Evolutionary conservation across 2,329 filamentous ascomycete genomes (phyloP).

Genomic region (Ophiobolus disseminans): DNA sequence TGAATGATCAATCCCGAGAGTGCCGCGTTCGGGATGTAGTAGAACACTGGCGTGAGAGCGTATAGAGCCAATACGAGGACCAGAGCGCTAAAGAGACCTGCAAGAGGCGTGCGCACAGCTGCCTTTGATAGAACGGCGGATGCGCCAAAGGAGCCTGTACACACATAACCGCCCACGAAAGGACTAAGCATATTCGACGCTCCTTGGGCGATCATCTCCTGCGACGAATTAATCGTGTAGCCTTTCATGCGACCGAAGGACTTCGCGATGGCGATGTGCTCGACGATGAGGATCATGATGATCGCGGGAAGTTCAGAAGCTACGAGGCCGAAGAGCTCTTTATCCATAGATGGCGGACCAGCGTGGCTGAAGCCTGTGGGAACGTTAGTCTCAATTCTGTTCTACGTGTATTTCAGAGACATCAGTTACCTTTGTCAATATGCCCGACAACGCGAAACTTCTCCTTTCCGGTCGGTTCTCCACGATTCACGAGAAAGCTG

Average conservation of each 20-base stretch:
- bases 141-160: constrained; percentile 90
- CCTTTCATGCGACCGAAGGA: constrained; percentile 93
- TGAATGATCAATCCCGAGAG: constrained; percentile 91
- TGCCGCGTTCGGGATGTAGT: constrained; percentile 82
- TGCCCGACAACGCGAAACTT: constrained; percentile 74
- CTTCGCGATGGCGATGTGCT: constrained; percentile 95
- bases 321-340: constrained; percentile 70
- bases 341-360: constrained; percentile 71
- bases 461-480: constrained; percentile 49
- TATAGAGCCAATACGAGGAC: constrained; percentile 89
- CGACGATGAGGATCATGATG: constrained; percentile 88
- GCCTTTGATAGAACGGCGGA: constrained; percentile 96
- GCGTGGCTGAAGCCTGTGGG: constrained; percentile 75
- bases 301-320: constrained; percentile 76
- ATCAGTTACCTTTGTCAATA: constrained; percentile 72
- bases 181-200: constrained; percentile 85
- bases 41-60: constrained; percentile 83
- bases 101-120: constrained; percentile 86
- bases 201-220: constrained; percentile 92
- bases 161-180: constrained; percentile 86
- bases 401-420: not conserved
- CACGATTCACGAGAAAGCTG: constrained; percentile 75
- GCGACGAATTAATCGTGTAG: constrained; percentile 90
- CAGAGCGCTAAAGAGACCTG: constrained; percentile 81
- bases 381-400: not conserved